phyloP scores from a whole-genome alignment of 306 rosid genomes.

The Alnus rubra region DNA sequence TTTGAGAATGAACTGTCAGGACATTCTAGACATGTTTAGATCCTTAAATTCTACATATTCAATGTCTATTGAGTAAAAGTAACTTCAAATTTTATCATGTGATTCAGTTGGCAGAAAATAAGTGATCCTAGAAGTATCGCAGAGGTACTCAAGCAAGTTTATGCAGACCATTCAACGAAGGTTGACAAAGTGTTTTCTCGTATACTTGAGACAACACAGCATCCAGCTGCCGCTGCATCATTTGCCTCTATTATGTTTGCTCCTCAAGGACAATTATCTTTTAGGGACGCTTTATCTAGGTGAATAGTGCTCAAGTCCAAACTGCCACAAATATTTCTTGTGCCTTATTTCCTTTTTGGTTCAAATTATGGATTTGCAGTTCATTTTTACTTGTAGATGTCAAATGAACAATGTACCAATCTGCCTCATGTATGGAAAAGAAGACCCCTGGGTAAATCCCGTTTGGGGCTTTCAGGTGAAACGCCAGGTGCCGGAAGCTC shows the following conservation, averaged over 20 bases:
- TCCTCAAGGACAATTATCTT: conserved; percentile 80
- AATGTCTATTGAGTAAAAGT: not conserved
- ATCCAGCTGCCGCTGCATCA: conserved; percentile 96
- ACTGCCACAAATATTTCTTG: conserved; percentile 1
- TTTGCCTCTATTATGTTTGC: conserved; percentile 98
- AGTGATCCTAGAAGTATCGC: conserved; percentile 83
- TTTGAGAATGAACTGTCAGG: not conserved
- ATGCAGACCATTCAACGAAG: conserved; percentile 83
- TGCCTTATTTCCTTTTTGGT: conserved; percentile 1
- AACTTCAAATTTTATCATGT: not conserved
- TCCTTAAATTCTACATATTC: not conserved
- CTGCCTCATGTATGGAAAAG: conserved; percentile 90
- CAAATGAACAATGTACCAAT: conserved; percentile 55
- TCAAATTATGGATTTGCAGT: conserved; percentile 11
- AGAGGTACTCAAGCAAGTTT: conserved; percentile 79
- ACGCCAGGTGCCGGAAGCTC: conserved; percentile 74
- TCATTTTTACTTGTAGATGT: conserved; percentile 49
- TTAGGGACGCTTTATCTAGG: conserved; percentile 72
- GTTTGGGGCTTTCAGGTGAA: conserved; percentile 84
- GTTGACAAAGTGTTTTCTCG: conserved; percentile 72
- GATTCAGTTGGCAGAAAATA: conserved; percentile 85
- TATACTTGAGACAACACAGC: conserved; percentile 77
- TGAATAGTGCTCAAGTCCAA: conserved; percentile 21
- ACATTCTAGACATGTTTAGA: not conserved
- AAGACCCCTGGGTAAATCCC: conserved; percentile 97